A percentile compares a stretch with the other conserved stretches of the same genome.
These are phyloP conservation scores for Aspergillus carbonarius DNA, from an alignment of 2,329 filamentous ascomycete species.

Conservation along the genomic window DNA sequence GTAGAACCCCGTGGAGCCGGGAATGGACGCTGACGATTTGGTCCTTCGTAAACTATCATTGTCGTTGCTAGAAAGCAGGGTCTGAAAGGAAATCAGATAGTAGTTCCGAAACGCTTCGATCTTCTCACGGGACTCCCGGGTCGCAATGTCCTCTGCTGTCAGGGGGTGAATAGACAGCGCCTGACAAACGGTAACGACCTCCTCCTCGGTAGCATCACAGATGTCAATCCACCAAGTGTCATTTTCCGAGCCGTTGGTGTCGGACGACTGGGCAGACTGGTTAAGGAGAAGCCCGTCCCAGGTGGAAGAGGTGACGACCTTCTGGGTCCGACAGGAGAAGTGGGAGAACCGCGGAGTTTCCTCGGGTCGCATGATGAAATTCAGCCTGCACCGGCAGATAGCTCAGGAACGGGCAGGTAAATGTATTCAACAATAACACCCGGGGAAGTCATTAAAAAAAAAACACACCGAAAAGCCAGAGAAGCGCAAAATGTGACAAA, in stretches of 20 bases:
- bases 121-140: conserved; percentile 92
- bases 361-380: conserved; percentile 5
- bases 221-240: conserved; percentile 93
- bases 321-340: conserved; percentile 85
- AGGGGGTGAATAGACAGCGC: conserved; percentile 91
- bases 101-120: conserved; percentile 95
- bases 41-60: conserved; percentile 41
- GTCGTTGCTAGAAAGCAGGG: conserved; percentile 63
- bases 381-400: neutral
- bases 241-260: conserved; percentile 13
- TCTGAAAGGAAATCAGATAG: conserved; percentile 95
- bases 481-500: neutral
- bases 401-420: too few species aligned
- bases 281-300: conserved; percentile 23
- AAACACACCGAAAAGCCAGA: neutral
- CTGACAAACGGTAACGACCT: conserved; percentile 80
- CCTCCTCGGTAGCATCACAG: conserved; percentile 80
- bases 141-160: conserved; percentile 91
- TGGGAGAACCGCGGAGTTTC: conserved; percentile 70
- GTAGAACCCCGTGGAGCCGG: conserved; percentile 90
- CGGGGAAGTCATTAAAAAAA: neutral
- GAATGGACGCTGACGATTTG: conserved; percentile 41
- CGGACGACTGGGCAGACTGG: conserved; percentile 13
- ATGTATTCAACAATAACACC: too few species aligned
- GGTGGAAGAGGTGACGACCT: conserved; percentile 13